A percentile compares a stretch with the other conserved stretches of the same genome.
Conservation (phyloP, 2,329 filamentous ascomycete genomes). For the Bertia moriformis region DNA sequence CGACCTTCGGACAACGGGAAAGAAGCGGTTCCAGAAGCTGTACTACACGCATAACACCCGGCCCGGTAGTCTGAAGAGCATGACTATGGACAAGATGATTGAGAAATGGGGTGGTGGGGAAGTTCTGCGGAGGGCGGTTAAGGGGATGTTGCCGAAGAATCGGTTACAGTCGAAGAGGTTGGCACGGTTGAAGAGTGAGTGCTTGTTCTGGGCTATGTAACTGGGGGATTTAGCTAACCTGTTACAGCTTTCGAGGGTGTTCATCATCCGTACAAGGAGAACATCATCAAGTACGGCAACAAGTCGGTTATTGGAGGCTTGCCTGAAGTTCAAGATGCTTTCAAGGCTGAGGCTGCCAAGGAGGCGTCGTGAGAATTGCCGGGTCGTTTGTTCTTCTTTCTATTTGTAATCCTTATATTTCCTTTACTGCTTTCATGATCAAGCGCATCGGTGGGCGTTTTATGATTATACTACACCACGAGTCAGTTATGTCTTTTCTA, state of each 20-base stretch:
- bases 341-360: slow-evolving; percentile 29
- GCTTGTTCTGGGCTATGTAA: not conserved
- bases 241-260: slow-evolving; percentile 68
- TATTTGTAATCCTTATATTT: slow-evolving; percentile 1
- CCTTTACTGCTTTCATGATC: not conserved
- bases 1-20: slow-evolving; percentile 74
- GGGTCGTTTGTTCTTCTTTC: no score
- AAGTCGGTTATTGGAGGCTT: slow-evolving; percentile 30
- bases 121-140: slow-evolving; percentile 78
- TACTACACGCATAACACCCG: slow-evolving; percentile 92
- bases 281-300: slow-evolving; percentile 62
- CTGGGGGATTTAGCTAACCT: not conserved
- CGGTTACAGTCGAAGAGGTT: slow-evolving; percentile 74
- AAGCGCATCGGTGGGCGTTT: not conserved
- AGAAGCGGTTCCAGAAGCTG: slow-evolving; percentile 83
- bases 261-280: slow-evolving; percentile 80
- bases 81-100: slow-evolving; percentile 92
- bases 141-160: slow-evolving; percentile 97
- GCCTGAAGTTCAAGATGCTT: slow-evolving; percentile 33
- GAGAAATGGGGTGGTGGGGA: slow-evolving; percentile 86
- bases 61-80: slow-evolving; percentile 70
- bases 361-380: slow-evolving; percentile 8
- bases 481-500: not conserved
- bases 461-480: no score
- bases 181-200: slow-evolving; percentile 57